Base-by-base conservation (phyloP, 768 basidiomycete species). In the Melanogaster broomeanus region DNA sequence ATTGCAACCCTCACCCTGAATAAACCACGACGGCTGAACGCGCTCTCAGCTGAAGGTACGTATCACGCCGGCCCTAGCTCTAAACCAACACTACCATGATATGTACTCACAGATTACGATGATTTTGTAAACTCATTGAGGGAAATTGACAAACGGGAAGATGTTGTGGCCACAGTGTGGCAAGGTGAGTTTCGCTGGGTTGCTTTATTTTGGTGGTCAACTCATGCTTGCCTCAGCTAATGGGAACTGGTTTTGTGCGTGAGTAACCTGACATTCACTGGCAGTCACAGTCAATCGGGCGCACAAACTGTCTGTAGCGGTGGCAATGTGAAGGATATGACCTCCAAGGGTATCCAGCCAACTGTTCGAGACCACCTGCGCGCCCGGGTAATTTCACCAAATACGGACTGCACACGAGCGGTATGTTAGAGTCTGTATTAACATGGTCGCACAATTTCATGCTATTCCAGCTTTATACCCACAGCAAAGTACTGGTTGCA, bases 161-260 rank as follows among this genome's bases (percentile, higher is more conserved):
- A 87, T 57, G 84, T 88, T 6, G 50, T 84, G 22, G 79, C 81
- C 22, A 88, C 87, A 1, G 69, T 88, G 9, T 81, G 83, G 80
- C 87, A 87, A 74, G 86, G 85, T 79, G 52, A 44, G 56, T 48
- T 28, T 6, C 28, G 10, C 18, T 24, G 13, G 25, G 30, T 18
- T 38, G 15, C 24, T 12, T 27, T 38, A 24, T 45, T 13, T 38
- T 16, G 11, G 19, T 31, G 11, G 31, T n/a, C 30, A 18, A 6
- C 37, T 46, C 39, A 45, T 25, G 41, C 34, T 34, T 18, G 18
- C 13, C 41, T 4, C 40, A 86, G 86, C 83, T 10, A 83, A 73
- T 30, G 87, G 87, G 3, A 78, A 74, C 54, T 88, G 85, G 85
- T 88, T 88, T 65, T 88, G 84, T 71, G 78, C 86, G 86, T 87